Base-by-base conservation (phyloP, 306 rosid genomes). In the Trifolium subterraneum region DNA sequence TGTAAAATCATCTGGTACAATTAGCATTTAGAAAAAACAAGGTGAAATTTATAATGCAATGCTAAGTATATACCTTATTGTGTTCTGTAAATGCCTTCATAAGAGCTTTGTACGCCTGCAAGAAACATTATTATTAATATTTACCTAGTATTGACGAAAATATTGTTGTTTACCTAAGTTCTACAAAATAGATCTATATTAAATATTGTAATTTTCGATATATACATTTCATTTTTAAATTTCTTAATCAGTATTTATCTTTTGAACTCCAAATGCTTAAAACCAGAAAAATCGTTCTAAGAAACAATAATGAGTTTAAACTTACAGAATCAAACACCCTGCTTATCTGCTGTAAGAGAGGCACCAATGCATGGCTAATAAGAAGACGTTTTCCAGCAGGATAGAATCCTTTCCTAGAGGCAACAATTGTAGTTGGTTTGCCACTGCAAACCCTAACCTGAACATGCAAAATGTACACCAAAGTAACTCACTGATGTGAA, bases 401-500 rank as follows among this genome's bases (percentile, higher is more conserved):
- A 71, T 91, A 94, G 86, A 94, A 94, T 74, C 98, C 98, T 68
- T 80, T 83, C 50, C 87, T 83, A 16, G 95, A 94, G 70, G 93
- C 96, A 58, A 94, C 91, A 73, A 94, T 82, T 3, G 94, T 88
- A 13, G 90, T 90, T 18, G 96, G 98, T 78, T 94, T 94, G 80
- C 98, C 98, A 62, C 88, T 94, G 82, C 98, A 94, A 73, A 91
- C 87, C 55, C 97, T 87, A 70, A 91, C 91, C 98, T 94, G 79
- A 71, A 79, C 54, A 55, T 38, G 60, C 20, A 55, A 79, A 59
- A 81, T 77, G 51, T 70, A 60, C 35, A 42, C 16, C 48, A 73
- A 64, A 56, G 3, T 55, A 20, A 55, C 39, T 63, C 42, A 33
- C 25, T 66, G 10, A 61, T 47, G 6, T 5, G 45, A 74, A 65